phyloP scores from a whole-genome alignment of 83 land plant species.

The Thuja plicata region DNA sequence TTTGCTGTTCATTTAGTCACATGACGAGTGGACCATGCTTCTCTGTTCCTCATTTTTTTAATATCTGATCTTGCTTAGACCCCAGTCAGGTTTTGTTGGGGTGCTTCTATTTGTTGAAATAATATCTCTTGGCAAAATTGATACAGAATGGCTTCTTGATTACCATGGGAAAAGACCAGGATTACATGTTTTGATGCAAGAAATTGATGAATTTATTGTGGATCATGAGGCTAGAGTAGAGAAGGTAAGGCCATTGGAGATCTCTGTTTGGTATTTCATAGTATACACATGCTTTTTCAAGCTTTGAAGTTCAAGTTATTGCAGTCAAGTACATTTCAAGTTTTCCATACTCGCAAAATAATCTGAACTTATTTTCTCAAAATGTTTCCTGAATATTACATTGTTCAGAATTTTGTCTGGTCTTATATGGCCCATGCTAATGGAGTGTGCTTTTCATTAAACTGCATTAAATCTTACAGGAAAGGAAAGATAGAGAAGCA shows the following conservation, averaged over 20 bases:
- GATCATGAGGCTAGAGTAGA: constrained; percentile 73
- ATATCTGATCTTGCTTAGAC: neutral
- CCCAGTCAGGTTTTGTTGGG: neutral
- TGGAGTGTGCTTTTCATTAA: neutral
- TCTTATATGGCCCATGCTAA: neutral
- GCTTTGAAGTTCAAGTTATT: neutral
- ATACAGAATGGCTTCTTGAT: constrained; percentile 75
- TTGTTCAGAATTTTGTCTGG: neutral
- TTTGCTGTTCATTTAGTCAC: neutral
- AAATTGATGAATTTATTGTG: constrained; percentile 77
- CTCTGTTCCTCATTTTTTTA: neutral
- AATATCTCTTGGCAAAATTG: constrained; percentile 1
- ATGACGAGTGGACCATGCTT: neutral
- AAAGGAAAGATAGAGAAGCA: constrained; percentile 69
- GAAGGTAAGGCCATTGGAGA: constrained; percentile 40
- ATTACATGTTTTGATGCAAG: constrained; percentile 59
- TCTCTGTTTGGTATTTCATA: constrained; percentile 1
- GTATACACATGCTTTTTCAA: neutral
- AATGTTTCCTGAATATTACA: neutral
- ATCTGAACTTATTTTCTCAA: neutral
- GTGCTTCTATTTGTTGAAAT: neutral
- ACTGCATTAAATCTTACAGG: constrained; percentile 41
- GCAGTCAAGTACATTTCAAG: neutral
- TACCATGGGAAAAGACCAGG: constrained; percentile 80
- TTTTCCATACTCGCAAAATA: neutral